Evolutionary conservation across 2,329 filamentous ascomycete species (phyloP).

Genomic region (Orbilia brochopaga): DNA sequence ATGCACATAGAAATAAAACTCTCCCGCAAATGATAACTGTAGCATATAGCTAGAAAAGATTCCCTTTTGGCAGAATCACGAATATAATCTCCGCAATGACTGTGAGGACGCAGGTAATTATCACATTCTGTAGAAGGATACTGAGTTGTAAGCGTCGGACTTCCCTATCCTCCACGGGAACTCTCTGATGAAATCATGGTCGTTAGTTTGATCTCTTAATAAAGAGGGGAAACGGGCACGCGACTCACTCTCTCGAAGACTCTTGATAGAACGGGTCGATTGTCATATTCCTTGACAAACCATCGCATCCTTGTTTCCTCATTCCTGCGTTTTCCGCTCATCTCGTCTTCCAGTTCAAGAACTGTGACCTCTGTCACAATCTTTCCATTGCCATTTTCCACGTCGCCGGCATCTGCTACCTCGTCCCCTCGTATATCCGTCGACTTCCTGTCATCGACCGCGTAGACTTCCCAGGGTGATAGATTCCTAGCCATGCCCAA

Average conservation of each 20-base stretch:
- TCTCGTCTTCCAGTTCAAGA: constrained; percentile 19
- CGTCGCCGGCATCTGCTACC: neutral
- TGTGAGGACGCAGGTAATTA: constrained; percentile 19
- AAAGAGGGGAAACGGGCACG: neutral
- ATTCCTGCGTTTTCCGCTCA: constrained; percentile 20
- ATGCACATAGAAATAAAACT: neutral
- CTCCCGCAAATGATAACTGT: too few species aligned
- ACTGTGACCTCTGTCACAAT: constrained; percentile 16
- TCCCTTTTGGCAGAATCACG: constrained; percentile 29
- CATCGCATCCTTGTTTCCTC: constrained; percentile 40
- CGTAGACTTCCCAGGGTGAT: constrained; percentile 44
- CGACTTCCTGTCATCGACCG: constrained; percentile 30
- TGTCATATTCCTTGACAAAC: constrained; percentile 47
- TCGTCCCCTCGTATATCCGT: neutral
- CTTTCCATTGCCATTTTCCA: constrained; percentile 8
- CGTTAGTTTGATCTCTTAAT: neutral
- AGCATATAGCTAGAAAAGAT: constrained; percentile 24
- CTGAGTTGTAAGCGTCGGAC: constrained; percentile 34
- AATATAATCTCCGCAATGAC: constrained; percentile 28
- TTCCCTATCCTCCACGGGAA: constrained; percentile 28
- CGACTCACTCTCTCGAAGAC: constrained; percentile 43
- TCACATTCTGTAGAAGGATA: constrained; percentile 39
- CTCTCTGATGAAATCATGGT: constrained; percentile 21
- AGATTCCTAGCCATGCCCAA: constrained; percentile 40
- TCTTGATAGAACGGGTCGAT: constrained; percentile 32